phyloP scores from a whole-genome alignment of 139 green algal genomes.

The Coelastrella sp. region DNA sequence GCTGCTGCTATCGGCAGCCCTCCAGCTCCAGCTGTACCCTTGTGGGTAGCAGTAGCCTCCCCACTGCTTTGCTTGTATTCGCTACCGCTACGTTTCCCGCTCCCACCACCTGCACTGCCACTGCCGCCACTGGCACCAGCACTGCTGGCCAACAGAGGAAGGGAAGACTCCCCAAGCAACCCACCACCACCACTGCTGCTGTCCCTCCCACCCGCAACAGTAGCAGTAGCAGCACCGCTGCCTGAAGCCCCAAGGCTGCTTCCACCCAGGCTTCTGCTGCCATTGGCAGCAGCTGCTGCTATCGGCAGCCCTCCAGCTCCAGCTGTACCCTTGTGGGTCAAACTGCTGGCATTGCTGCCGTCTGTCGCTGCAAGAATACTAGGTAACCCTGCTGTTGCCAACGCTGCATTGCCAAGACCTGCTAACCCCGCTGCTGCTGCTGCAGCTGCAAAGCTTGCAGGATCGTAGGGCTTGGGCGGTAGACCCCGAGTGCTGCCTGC shows the following conservation, averaged over 20 bases:
- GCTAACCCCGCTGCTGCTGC: constrained; percentile 6
- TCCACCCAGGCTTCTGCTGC: not conserved
- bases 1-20: not conserved
- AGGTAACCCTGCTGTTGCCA: not conserved
- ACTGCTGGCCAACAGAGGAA: no score
- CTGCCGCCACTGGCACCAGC: not conserved
- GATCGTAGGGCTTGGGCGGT: no score
- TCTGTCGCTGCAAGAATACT: not conserved
- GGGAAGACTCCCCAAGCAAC: no score
- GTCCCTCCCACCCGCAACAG: not conserved
- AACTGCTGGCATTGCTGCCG: constrained; percentile 46
- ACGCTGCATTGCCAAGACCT: not conserved
- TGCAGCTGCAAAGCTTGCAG: not conserved
- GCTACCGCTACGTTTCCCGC: not conserved
- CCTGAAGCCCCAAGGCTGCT: not conserved
- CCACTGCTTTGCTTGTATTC: not conserved
- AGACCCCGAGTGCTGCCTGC: no score
- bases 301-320: not conserved
- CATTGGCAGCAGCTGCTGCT: not conserved
- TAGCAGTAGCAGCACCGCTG: not conserved
- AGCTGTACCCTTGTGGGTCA: not conserved
- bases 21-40: not conserved
- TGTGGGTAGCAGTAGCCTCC: not conserved
- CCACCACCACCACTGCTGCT: constrained; percentile 6
- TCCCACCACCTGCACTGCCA: not conserved